These are phyloP conservation scores for Leishmania amazonensis DNA, from an alignment of 208 protist species.

Conservation along the genomic window DNA sequence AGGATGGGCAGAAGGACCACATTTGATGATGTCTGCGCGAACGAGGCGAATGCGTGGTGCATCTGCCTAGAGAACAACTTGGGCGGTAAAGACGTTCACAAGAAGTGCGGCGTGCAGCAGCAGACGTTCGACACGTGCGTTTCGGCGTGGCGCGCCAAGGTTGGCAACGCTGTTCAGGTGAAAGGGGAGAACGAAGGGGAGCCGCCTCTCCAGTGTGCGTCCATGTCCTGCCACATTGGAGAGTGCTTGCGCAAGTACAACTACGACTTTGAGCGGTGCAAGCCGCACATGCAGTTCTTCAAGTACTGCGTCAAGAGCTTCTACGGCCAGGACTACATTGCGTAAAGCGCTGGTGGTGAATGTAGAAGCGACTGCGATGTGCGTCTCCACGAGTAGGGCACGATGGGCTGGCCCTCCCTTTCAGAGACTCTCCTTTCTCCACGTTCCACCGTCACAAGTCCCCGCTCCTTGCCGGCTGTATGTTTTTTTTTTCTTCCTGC, in stretches of 20 bases:
- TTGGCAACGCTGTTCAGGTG: conserved; percentile 46
- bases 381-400: neutral
- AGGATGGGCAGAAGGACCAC: conserved; percentile 10
- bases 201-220: conserved; percentile 73
- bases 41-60: conserved; percentile 63
- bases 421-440: neutral
- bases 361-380: neutral
- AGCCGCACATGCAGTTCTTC: conserved; percentile 71
- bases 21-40: conserved; percentile 54
- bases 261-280: conserved; percentile 77
- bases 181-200: conserved; percentile 78
- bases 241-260: conserved; percentile 71
- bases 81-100: conserved; percentile 31
- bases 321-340: conserved; percentile 76
- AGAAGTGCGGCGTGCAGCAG: conserved; percentile 36
- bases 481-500: neutral
- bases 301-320: conserved; percentile 83
- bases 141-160: conserved; percentile 44
- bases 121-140: conserved; percentile 68
- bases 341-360: neutral
- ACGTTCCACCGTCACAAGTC: neutral
- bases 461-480: neutral
- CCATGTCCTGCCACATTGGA: conserved; percentile 76
- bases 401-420: neutral
- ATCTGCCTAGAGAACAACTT: conserved; percentile 66